These are phyloP conservation scores for Acanthamoeba castellanii DNA, from an alignment of 208 protist genomes.

Conservation along the genomic window DNA sequence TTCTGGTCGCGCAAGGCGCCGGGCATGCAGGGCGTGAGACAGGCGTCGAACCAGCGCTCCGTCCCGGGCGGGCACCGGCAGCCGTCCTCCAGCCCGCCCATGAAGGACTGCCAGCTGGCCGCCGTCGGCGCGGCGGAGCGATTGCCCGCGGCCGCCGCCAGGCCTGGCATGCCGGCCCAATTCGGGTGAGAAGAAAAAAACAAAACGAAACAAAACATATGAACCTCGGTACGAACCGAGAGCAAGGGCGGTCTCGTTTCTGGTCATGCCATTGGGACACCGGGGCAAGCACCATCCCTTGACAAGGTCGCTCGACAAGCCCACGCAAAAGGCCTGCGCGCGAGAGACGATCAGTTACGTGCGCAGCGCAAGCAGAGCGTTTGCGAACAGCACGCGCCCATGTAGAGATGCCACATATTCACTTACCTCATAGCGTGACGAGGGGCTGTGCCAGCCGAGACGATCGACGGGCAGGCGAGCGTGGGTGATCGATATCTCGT, in stretches of 20 bases:
- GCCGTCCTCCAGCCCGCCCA: constrained; percentile 29
- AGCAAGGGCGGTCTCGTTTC: background rate
- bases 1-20: background rate
- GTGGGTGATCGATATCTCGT: constrained; percentile 41
- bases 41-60: constrained; percentile 44
- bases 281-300: constrained; percentile 6
- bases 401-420: background rate
- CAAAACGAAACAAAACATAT: background rate
- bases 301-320: constrained; percentile 1
- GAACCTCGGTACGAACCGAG: background rate
- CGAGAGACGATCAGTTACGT: background rate
- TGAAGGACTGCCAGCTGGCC: constrained; percentile 31
- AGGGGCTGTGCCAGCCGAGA: constrained; percentile 39
- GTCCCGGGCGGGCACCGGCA: background rate
- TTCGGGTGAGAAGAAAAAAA: background rate
- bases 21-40: background rate
- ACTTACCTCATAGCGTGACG: background rate
- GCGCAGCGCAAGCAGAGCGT: no score
- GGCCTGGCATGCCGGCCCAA: background rate
- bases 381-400: no score
- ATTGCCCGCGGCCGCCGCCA: background rate
- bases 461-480: background rate
- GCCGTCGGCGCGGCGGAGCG: background rate
- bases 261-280: constrained; percentile 23
- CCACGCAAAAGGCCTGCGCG: background rate